Base-by-base conservation (phyloP, 129 eudicot species). In the Escallonia rubra region DNA sequence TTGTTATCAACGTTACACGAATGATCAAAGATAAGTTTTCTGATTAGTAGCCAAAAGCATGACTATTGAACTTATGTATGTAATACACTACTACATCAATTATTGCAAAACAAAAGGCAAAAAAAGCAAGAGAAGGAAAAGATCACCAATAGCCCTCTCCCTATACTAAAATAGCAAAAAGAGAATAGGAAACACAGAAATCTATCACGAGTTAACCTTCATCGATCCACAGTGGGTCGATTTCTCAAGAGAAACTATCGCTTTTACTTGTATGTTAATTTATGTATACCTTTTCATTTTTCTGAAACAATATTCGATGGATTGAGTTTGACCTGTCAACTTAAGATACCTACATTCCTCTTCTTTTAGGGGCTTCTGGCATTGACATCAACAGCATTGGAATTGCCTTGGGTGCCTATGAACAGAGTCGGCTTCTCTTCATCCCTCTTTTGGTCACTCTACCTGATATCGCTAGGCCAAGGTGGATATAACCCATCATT, bases 401-500 rank as follows among this genome's bases (percentile, higher is more conserved):
- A 63, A 47, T 83, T 87, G 85, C 77, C 89, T 15, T 86, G 81
- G 88, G 16, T 50, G n/a, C 69, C 75, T 3, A 48, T 49, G 16
- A 75, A 46, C 50, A 78, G 74, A 8, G 43, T 66, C 6, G 65
- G 66, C 14, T 84, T 95, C 4, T 74, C 81, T 3, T 16, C 82
- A n/a, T 82, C 84, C n/a, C 67, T 94, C 13, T 85, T 74, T n/a
- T 61, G 65, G 81, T 90, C 93, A 8, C 97, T 94, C 10, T 90
- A 79, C 59, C 34, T 90, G 64, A 87, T 94, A 58, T 94, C 99
- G 0, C 65, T 94, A 42, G 99, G 99, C 56, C 87, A 78, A 57
- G 99, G 90, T 0, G 99, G 97, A 41, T 94, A 82, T 80, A 94
- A 94, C 69, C 99, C 99, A 2, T 90, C 99, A 0, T 60, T 94